A percentile compares a stretch with the other conserved stretches of the same genome.
Conservation (phyloP, 2,329 filamentous ascomycete genomes). For the Stagonosporopsis cucurbitacearum region DNA sequence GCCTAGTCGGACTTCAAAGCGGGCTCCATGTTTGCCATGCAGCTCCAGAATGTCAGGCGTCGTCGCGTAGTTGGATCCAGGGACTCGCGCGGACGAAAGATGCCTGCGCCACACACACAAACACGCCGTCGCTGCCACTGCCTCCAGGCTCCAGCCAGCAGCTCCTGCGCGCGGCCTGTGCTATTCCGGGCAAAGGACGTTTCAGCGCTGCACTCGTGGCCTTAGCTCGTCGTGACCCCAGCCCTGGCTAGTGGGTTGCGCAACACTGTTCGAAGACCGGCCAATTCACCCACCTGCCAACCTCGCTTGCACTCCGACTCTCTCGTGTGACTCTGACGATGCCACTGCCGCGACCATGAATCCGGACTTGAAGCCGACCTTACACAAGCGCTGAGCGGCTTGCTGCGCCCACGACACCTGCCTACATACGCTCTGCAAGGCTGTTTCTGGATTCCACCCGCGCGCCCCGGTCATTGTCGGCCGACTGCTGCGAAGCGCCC, state of each 20-base stretch:
- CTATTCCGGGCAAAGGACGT: slow-evolving; percentile 14
- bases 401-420: slow-evolving; percentile 7
- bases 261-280: slow-evolving; percentile 11
- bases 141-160: not conserved
- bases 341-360: slow-evolving; percentile 17
- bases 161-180: slow-evolving; percentile 3
- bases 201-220: slow-evolving; percentile 17
- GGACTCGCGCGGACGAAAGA: slow-evolving; percentile 2
- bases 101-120: slow-evolving; percentile 12
- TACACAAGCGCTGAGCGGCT: slow-evolving; percentile 19
- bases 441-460: slow-evolving; percentile 3
- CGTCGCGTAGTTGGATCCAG: slow-evolving; percentile 1
- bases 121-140: too few relatives aligned
- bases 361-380: slow-evolving; percentile 5
- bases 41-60: not conserved
- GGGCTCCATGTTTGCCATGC: slow-evolving; percentile 4
- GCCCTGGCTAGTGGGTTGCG: slow-evolving; percentile 13
- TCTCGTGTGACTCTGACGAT: slow-evolving; percentile 13
- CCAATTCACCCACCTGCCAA: slow-evolving; percentile 21
- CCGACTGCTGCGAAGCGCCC: slow-evolving; percentile 11
- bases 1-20: not conserved
- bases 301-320: slow-evolving; percentile 7
- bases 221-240: slow-evolving; percentile 7
- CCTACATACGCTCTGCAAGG: not conserved
- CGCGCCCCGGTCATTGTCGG: slow-evolving; percentile 15